These are phyloP conservation scores for Pseudopyrenochaeta lycopersici DNA, from an alignment of 2,329 filamentous ascomycete species.

Conservation along the genomic window DNA sequence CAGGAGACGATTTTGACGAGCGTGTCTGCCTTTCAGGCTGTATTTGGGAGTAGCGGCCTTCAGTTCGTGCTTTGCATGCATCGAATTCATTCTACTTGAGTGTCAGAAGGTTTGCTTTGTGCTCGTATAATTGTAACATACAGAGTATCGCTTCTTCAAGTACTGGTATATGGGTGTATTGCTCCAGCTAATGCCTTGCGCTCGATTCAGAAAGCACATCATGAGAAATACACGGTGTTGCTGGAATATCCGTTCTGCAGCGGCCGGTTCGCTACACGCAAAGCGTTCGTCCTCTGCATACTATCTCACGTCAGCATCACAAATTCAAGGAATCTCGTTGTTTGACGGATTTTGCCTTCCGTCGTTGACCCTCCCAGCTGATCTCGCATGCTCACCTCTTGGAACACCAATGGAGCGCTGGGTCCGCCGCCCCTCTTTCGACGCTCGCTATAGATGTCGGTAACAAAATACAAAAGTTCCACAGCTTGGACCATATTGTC, in stretches of 20 bases:
- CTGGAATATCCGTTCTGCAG: slow-evolving; percentile 41
- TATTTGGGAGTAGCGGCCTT: slow-evolving; percentile 34
- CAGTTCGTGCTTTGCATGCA: slow-evolving; percentile 37
- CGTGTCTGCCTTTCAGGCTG: slow-evolving; percentile 17
- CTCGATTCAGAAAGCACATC: slow-evolving; percentile 54
- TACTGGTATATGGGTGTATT: slow-evolving; percentile 54
- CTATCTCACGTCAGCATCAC: slow-evolving; percentile 24
- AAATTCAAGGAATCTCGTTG: background rate
- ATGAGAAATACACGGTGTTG: slow-evolving; percentile 55
- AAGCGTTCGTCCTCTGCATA: slow-evolving; percentile 48
- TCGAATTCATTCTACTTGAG: slow-evolving; percentile 39
- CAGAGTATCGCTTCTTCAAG: slow-evolving; percentile 50
- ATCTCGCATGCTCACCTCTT: slow-evolving; percentile 39
- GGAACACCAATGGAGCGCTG: slow-evolving; percentile 51
- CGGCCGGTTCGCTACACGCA: slow-evolving; percentile 29
- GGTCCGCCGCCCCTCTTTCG: slow-evolving; percentile 50
- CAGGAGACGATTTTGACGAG: slow-evolving; percentile 17
- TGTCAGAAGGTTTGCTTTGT: slow-evolving; percentile 10
- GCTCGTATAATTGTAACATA: slow-evolving; percentile 12
- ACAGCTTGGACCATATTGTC: slow-evolving; percentile 70
- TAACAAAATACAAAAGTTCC: slow-evolving; percentile 69
- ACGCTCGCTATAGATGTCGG: slow-evolving; percentile 63
- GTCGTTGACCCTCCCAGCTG: no score
- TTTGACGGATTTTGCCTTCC: background rate
- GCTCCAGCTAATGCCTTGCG: slow-evolving; percentile 56